A percentile compares a stretch with the other conserved stretches of the same genome.
These are phyloP conservation scores for Globisporangium polare DNA, from an alignment of 352 stramenopile species.

Conservation along the genomic window DNA sequence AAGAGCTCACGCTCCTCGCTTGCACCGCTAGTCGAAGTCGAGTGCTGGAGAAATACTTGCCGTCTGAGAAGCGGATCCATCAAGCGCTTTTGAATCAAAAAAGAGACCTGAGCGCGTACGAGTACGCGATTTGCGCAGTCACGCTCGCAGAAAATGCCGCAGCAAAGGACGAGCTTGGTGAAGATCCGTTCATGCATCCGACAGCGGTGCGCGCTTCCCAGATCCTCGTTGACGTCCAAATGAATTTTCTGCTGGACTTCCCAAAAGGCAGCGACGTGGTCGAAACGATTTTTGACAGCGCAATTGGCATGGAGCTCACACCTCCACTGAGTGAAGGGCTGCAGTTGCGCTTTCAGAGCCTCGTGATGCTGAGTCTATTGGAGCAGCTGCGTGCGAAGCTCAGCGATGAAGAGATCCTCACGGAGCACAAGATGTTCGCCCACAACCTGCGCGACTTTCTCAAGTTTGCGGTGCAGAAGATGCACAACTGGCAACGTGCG, in stretches of 20 bases:
- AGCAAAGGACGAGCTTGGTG: conserved; percentile 24
- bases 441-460: conserved; percentile 61
- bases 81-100: conserved; percentile 44
- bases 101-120: conserved; percentile 29
- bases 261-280: conserved; percentile 47
- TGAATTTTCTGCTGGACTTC: conserved; percentile 45
- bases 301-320: conserved; percentile 27
- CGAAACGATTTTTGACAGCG: conserved; percentile 44
- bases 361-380: conserved; percentile 49
- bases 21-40: conserved; percentile 40
- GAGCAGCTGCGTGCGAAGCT: conserved; percentile 48
- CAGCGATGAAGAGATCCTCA: conserved; percentile 35
- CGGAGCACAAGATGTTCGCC: conserved; percentile 48
- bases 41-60: conserved; percentile 37
- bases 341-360: conserved; percentile 44
- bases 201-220: conserved; percentile 32
- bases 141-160: conserved; percentile 43
- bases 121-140: conserved; percentile 30
- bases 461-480: conserved; percentile 46
- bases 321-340: conserved; percentile 45
- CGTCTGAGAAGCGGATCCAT: conserved; percentile 28
- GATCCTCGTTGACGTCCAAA: conserved; percentile 46
- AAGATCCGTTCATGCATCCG: conserved; percentile 57
- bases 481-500: conserved; percentile 64
- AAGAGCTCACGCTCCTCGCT: conserved; percentile 46